These are phyloP conservation scores for Penicillium canescens DNA, from an alignment of 495 filamentous ascomycete species.

Conservation along the genomic window DNA sequence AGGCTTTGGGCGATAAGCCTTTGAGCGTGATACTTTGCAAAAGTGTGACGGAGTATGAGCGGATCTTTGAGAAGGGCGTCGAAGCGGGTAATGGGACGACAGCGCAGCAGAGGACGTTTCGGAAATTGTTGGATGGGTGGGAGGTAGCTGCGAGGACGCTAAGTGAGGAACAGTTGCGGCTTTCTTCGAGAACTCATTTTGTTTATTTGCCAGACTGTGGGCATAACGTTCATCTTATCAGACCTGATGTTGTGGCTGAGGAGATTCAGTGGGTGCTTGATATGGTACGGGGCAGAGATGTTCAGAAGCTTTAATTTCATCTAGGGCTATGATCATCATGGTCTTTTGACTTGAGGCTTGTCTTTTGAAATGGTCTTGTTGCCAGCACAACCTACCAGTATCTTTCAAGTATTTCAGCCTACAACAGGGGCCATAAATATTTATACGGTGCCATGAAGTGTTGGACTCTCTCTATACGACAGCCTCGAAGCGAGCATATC, in stretches of 20 bases:
- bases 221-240: conserved; percentile 48
- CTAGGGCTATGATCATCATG: too few relatives aligned
- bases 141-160: conserved; percentile 37
- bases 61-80: conserved; percentile 34
- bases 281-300: conserved; percentile 3
- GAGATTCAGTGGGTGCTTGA: conserved; percentile 50
- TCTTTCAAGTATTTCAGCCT: too few relatives aligned
- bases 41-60: conserved; percentile 28
- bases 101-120: conserved; percentile 28
- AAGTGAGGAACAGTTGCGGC: conserved; percentile 45
- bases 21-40: conserved; percentile 42
- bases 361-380: too few relatives aligned
- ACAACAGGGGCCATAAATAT: too few relatives aligned
- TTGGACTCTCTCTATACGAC: too few relatives aligned
- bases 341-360: too few relatives aligned
- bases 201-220: conserved; percentile 46
- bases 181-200: conserved; percentile 36
- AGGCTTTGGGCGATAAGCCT: conserved; percentile 32
- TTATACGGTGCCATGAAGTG: too few relatives aligned
- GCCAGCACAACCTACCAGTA: too few relatives aligned
- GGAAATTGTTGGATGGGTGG: conserved; percentile 36
- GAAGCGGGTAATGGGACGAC: conserved; percentile 34
- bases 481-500: too few relatives aligned
- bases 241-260: conserved; percentile 47
- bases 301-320: conserved; percentile 2